Conservation (phyloP, 2,329 filamentous ascomycete species). For the Alternaria sp. region DNA sequence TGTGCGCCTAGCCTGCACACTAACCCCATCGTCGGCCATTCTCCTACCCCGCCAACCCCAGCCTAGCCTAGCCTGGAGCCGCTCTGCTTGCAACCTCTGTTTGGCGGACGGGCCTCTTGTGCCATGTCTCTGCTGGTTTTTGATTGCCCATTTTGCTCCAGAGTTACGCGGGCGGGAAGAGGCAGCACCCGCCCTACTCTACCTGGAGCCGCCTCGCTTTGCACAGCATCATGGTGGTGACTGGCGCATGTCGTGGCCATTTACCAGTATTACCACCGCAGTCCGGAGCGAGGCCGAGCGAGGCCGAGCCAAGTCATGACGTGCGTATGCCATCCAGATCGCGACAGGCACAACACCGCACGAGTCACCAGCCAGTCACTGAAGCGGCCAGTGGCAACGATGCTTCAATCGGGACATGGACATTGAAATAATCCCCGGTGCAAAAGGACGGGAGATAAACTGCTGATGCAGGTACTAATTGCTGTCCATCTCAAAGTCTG, state of each 20-base stretch:
- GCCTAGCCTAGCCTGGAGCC: conserved; percentile 17
- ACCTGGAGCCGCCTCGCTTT: conserved; percentile 18
- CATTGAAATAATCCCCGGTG: conserved; percentile 10
- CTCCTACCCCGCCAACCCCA: conserved; percentile 14
- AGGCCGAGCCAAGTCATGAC: conserved; percentile 25
- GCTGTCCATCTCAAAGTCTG: conserved; percentile 1
- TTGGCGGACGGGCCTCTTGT: not conserved
- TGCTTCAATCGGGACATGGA: not conserved
- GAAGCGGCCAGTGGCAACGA: not conserved
- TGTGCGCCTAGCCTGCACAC: conserved; percentile 7
- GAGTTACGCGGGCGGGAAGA: conserved; percentile 11
- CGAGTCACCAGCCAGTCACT: conserved; percentile 21
- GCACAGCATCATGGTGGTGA: conserved; percentile 19
- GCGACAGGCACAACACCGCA: conserved; percentile 14
- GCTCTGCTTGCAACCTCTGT: conserved; percentile 8
- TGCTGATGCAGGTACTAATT: conserved; percentile 27
- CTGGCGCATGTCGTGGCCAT: conserved; percentile 17
- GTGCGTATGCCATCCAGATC: conserved; percentile 3
- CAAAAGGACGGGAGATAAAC: conserved; percentile 7
- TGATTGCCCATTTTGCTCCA: conserved; percentile 3
- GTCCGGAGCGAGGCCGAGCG: conserved; percentile 28
- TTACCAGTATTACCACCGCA: conserved; percentile 7
- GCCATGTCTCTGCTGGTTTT: conserved; percentile 2
- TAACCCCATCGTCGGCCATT: conserved; percentile 5
- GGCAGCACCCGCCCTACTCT: conserved; percentile 11